Base-by-base conservation (phyloP, 257 asterid genomes). In the Rehmannia glutinosa region DNA sequence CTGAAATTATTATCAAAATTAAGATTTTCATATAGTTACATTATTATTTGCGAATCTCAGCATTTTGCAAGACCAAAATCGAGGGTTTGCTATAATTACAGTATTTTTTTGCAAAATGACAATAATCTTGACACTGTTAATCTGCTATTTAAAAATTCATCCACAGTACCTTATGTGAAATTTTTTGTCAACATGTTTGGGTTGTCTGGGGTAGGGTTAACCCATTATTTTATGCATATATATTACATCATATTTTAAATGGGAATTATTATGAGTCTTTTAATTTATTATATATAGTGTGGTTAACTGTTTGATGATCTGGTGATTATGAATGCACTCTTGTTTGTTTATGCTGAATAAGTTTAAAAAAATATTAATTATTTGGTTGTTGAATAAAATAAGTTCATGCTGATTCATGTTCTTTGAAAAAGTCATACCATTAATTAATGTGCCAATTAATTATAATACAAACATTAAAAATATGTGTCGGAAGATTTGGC, bases 401-500 rank as follows among this genome's bases (percentile, higher is more conserved):
- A 62, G 59, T 61, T 42, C 58, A 36, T 46, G 57, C 32, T 3
- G 57, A 61, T 49, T 33, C 33, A 62, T 67, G 68, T 76, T 66
- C 60, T 53, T 56, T 17, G 64, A 59, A 72, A 66, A 28, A 50
- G 36, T 33, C 66, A 65, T 10, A 21, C 2, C 2, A 32, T 0
- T 3, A 24, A 23, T 59, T 65, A 52, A 64, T 72, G 60, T 45
- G 66, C 67, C 75, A 21, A 41, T n/a, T n/a, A 71, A 71, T 64
- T 56, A 23, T 41, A 73, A 42, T 62, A 73, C 59, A 62, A n/a
- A 56, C 70, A 82, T 71, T 45, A 46, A 58, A 57, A 67, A 23
- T 23, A 43, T 65, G 5, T 77, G 87, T 87, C 85, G 82, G 83
- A 81, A 43, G 77, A 81, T 76, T 73, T 73, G 78, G 73, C 83